phyloP scores from a whole-genome alignment of 306 rosid species.

The Fragaria iinumae region DNA sequence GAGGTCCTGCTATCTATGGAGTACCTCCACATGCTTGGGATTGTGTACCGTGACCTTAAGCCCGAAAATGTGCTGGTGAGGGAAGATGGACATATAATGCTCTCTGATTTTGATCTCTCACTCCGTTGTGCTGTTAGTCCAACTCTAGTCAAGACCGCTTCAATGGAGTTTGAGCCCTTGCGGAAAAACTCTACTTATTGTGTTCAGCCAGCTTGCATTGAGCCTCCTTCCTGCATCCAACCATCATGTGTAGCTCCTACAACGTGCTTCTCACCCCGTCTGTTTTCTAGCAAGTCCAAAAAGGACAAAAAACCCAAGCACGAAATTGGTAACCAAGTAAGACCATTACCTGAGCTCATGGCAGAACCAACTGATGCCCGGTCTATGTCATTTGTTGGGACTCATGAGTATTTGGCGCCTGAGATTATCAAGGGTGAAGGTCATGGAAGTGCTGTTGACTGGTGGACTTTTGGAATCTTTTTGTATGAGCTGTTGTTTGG shows the following conservation, averaged over 20 bases:
- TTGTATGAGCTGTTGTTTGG: conserved; percentile 89
- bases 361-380: conserved; percentile 99
- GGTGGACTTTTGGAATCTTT: conserved; percentile 99
- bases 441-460: conserved; percentile 96
- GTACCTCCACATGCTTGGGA: conserved; percentile 98
- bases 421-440: conserved; percentile 98
- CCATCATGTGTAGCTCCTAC: conserved; percentile 98
- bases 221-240: conserved; percentile 92
- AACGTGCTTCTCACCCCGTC: conserved; percentile 87
- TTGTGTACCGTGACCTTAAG: conserved; percentile 98
- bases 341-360: conserved; percentile 87
- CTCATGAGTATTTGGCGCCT: conserved; percentile 95
- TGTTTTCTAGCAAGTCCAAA: conserved; percentile 90
- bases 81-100: conserved; percentile 98
- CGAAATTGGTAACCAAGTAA: conserved; percentile 87
- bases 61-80: conserved; percentile 95
- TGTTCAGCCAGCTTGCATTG: conserved; percentile 93
- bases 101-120: conserved; percentile 92
- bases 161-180: conserved; percentile 64
- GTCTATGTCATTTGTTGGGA: conserved; percentile 96
- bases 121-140: conserved; percentile 93
- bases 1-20: conserved; percentile 89
- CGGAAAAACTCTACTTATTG: conserved; percentile 74
- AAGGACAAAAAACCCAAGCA: conserved; percentile 76
- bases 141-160: conserved; percentile 69